A percentile compares a stretch with the other conserved stretches of the same genome.
Conservation (phyloP, 805 yeast genomes). For the Candida adriatica region DNA sequence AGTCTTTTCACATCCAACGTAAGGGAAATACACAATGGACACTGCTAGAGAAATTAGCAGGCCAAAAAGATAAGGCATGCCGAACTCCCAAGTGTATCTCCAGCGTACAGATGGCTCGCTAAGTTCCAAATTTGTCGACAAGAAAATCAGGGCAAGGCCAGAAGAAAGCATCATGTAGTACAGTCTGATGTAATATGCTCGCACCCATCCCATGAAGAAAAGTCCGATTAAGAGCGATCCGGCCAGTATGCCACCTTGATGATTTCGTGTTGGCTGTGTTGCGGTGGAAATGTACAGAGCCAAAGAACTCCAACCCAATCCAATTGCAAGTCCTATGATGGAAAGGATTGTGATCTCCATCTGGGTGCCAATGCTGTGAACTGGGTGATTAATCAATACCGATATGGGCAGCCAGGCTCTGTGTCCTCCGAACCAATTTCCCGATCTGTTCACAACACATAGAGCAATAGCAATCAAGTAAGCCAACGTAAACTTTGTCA, state of each 20-base stretch:
- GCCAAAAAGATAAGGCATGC: constrained; percentile 40
- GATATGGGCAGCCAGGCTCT: constrained; percentile 37
- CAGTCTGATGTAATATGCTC: constrained; percentile 33
- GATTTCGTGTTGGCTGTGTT: constrained; percentile 32
- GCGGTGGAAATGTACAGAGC: constrained; percentile 36
- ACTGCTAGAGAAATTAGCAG: constrained; percentile 29
- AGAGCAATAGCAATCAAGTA: constrained; percentile 33
- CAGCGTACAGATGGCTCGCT: constrained; percentile 26
- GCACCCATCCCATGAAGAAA: constrained; percentile 33
- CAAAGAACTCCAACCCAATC: constrained; percentile 38
- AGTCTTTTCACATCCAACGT: constrained; percentile 31
- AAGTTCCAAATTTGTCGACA: constrained; percentile 20
- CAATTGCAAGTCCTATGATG: constrained; percentile 33
- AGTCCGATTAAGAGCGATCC: constrained; percentile 34
- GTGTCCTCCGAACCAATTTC: constrained; percentile 36
- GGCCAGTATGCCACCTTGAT: constrained; percentile 41
- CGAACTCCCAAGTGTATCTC: constrained; percentile 34
- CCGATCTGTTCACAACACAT: constrained; percentile 31
- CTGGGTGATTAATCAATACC: constrained; percentile 39
- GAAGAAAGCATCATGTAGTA: constrained; percentile 31
- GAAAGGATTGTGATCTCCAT: constrained; percentile 37
- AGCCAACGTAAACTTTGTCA: constrained; percentile 25
- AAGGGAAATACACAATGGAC: constrained; percentile 32
- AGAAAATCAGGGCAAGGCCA: constrained; percentile 31
- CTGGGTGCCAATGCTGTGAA: constrained; percentile 39